A percentile compares a stretch with the other conserved stretches of the same genome.
Conservation (phyloP, 78 protist species). For the Dictyostelium intermedium region DNA sequence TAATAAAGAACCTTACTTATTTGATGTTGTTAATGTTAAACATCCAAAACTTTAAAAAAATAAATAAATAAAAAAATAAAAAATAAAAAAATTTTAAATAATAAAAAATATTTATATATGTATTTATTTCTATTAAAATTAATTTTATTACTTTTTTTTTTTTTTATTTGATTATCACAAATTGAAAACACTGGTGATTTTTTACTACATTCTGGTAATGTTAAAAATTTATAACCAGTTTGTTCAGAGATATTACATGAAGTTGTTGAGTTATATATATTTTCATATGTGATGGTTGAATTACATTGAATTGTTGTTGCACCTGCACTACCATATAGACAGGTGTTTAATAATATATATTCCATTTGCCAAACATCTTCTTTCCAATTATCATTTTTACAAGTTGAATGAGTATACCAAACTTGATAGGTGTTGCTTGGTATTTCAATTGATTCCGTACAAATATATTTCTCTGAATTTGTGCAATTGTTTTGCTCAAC, state of each 20-base stretch:
- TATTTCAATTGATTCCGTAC: neutral
- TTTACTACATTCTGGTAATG: neutral
- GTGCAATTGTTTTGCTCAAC: neutral
- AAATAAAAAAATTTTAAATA: neutral
- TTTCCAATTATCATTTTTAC: neutral
- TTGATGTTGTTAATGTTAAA: constrained; percentile 60
- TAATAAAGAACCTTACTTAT: constrained; percentile 29
- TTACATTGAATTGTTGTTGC: neutral
- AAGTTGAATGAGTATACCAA: neutral
- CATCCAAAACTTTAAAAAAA: constrained; percentile 56
- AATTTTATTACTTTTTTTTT: neutral
- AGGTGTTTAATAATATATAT: neutral
- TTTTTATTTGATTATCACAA: neutral
- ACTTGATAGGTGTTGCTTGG: neutral
- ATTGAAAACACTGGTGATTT: neutral
- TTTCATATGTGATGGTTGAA: neutral
- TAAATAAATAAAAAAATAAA: neutral
- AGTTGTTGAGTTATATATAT: neutral
- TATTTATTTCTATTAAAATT: neutral
- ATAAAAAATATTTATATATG: neutral
- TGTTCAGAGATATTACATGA: neutral
- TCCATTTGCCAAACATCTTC: neutral
- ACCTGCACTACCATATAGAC: neutral
- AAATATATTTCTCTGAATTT: neutral
- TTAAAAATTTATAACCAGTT: neutral